Evolutionary conservation across 1,139 yeast species (phyloP).

Genomic region (Pichia sp.): DNA sequence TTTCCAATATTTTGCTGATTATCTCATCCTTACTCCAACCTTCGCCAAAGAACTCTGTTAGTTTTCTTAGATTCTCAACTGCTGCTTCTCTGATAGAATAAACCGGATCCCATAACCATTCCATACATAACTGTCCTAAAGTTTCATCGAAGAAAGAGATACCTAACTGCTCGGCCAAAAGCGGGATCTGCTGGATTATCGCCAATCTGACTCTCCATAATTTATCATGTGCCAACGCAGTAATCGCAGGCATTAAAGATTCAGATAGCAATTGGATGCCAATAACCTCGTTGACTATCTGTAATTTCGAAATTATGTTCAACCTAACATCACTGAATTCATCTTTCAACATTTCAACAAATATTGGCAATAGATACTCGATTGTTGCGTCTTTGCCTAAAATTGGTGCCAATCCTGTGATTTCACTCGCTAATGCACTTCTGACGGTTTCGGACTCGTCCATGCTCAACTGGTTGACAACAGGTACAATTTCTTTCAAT

Average conservation of each 20-base stretch:
- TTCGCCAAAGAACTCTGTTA: constrained; percentile 84
- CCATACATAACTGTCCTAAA: constrained; percentile 82
- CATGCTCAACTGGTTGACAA: constrained; percentile 75
- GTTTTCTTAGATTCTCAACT: constrained; percentile 70
- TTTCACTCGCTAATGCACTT: constrained; percentile 83
- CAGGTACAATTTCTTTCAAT: constrained; percentile 71
- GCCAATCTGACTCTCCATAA: constrained; percentile 98
- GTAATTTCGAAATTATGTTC: constrained; percentile 87
- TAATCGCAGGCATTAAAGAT: constrained; percentile 88
- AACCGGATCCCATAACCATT: constrained; percentile 98
- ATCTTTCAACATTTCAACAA: constrained; percentile 90
- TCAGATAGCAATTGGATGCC: constrained; percentile 87
- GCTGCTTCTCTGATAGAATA: constrained; percentile 97
- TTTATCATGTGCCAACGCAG: constrained; percentile 92
- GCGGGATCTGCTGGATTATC: constrained; percentile 92
- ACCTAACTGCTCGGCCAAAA: constrained; percentile 91
- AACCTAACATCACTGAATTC: constrained; percentile 95
- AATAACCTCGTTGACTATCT: constrained; percentile 88
- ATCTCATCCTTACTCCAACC: constrained; percentile 89
- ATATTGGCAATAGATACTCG: constrained; percentile 78
- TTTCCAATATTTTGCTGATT: constrained; percentile 64
- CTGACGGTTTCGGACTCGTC: constrained; percentile 93
- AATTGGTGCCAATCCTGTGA: constrained; percentile 82
- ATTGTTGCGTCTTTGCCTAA: constrained; percentile 83
- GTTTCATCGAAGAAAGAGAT: constrained; percentile 90